These are phyloP conservation scores for Tritrichomonas foetus DNA, from an alignment of 208 protist genomes.

Conservation along the genomic window DNA sequence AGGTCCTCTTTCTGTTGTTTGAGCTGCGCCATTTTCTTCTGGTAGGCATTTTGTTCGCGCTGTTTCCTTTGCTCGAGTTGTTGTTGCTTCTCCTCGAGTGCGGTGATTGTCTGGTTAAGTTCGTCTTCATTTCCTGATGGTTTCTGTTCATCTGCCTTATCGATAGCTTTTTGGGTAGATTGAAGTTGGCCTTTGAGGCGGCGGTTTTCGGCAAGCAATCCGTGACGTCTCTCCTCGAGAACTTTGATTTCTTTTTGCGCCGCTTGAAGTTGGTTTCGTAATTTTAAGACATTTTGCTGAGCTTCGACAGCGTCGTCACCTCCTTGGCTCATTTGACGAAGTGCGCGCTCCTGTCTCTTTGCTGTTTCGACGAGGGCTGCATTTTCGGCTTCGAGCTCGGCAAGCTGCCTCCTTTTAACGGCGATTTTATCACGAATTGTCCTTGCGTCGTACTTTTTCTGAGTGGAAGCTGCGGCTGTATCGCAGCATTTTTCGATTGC, in stretches of 20 bases:
- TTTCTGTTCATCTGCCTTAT: background rate
- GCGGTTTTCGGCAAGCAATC: background rate
- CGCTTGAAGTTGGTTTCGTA: background rate
- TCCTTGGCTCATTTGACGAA: background rate
- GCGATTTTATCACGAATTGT: background rate
- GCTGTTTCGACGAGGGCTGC: background rate
- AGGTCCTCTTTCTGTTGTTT: background rate
- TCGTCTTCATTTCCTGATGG: background rate
- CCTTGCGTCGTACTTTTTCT: background rate
- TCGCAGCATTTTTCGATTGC: background rate
- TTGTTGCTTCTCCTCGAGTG: background rate
- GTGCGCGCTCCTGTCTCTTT: background rate
- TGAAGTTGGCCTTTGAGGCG: background rate
- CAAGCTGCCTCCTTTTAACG: background rate
- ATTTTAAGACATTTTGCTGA: background rate
- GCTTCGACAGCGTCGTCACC: background rate
- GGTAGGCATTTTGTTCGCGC: background rate
- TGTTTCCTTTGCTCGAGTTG: background rate
- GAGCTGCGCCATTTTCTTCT: background rate
- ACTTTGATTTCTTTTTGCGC: constrained; percentile 21
- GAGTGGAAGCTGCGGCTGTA: background rate
- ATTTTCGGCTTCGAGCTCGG: background rate
- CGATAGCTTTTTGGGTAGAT: background rate
- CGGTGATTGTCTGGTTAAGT: background rate
- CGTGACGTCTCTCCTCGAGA: background rate